phyloP scores from a whole-genome alignment of 768 basidiomycete species.

The Guyanaporus albipodus region DNA sequence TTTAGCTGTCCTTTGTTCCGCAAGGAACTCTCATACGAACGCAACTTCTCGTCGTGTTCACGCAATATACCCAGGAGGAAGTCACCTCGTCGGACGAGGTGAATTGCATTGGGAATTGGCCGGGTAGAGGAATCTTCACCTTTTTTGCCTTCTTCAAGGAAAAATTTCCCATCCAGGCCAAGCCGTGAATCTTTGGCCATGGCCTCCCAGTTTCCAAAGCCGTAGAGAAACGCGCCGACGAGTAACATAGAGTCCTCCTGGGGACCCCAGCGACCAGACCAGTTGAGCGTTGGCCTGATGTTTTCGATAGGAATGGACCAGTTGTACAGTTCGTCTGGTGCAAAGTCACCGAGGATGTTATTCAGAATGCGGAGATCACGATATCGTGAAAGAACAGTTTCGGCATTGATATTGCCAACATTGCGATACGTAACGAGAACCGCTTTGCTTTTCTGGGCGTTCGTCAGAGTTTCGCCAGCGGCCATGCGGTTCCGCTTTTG shows the following conservation, averaged over 20 bases:
- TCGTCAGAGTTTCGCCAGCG: slow-evolving; percentile 84
- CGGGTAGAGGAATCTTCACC: slow-evolving; percentile 78
- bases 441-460: slow-evolving; percentile 95
- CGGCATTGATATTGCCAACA: slow-evolving; percentile 94
- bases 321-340: slow-evolving; percentile 61
- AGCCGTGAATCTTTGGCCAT: slow-evolving; percentile 88
- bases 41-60: slow-evolving; percentile 88
- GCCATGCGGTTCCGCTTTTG: slow-evolving; percentile 73
- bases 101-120: slow-evolving; percentile 95
- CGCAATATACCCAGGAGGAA: slow-evolving; percentile 81
- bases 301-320: slow-evolving; percentile 92
- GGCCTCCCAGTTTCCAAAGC: slow-evolving; percentile 95
- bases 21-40: slow-evolving; percentile 80
- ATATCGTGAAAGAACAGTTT: slow-evolving; percentile 87
- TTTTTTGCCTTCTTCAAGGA: slow-evolving; percentile 97
- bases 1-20: slow-evolving; percentile 68
- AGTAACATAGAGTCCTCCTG: slow-evolving; percentile 93
- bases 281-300: slow-evolving; percentile 90
- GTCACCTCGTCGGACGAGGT: slow-evolving; percentile 95
- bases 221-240: slow-evolving; percentile 88
- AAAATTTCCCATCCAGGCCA: slow-evolving; percentile 88
- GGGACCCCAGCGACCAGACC: slow-evolving; percentile 94
- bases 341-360: slow-evolving; percentile 65
- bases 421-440: slow-evolving; percentile 88
- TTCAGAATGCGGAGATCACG: slow-evolving; percentile 87